Conservation (phyloP, 2,329 filamentous ascomycete genomes). For the Orbilia javanica region DNA sequence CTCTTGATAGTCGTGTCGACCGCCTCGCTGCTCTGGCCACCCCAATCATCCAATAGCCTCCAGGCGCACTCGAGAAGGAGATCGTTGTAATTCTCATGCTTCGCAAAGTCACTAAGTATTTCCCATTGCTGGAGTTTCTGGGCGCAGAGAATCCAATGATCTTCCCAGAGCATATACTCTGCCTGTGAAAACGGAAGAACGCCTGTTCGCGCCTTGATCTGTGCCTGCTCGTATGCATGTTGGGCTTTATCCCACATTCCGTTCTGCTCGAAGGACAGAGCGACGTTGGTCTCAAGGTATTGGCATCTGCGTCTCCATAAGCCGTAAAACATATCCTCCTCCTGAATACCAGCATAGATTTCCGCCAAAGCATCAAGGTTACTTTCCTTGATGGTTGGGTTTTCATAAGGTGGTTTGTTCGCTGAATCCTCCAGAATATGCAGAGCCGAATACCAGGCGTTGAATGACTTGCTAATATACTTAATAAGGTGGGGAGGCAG, state of each 20-base stretch:
- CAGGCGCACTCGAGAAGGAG: constrained; percentile 94
- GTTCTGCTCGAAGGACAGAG: constrained; percentile 96
- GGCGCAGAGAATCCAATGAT: constrained; percentile 97
- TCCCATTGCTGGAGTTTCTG: constrained; percentile 99
- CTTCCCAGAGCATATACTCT: constrained; percentile 99
- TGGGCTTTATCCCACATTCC: constrained; percentile 99
- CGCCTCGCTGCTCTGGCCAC: constrained; percentile 86
- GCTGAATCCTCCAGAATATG: constrained; percentile 90
- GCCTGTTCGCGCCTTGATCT: constrained; percentile 95
- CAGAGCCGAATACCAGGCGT: constrained; percentile 96
- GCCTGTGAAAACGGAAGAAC: constrained; percentile 95
- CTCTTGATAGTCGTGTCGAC: constrained; percentile 95
- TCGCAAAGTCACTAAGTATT: constrained; percentile 95
- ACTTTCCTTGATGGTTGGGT: constrained; percentile 86
- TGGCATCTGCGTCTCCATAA: constrained; percentile 95
- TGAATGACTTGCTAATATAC: constrained; percentile 91
- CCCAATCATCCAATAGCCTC: constrained; percentile 96
- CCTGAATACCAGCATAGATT: constrained; percentile 87
- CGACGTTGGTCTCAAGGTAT: constrained; percentile 97
- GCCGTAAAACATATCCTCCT: constrained; percentile 97
- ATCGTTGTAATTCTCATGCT: constrained; percentile 98
- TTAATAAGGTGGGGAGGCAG: constrained; percentile 97
- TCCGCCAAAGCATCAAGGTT: constrained; percentile 96
- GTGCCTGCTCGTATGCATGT: constrained; percentile 93
- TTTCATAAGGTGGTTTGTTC: constrained; percentile 85